These are phyloP conservation scores for Cytauxzoon felis DNA, from an alignment of 169 alveolate genomes.

Conservation along the genomic window DNA sequence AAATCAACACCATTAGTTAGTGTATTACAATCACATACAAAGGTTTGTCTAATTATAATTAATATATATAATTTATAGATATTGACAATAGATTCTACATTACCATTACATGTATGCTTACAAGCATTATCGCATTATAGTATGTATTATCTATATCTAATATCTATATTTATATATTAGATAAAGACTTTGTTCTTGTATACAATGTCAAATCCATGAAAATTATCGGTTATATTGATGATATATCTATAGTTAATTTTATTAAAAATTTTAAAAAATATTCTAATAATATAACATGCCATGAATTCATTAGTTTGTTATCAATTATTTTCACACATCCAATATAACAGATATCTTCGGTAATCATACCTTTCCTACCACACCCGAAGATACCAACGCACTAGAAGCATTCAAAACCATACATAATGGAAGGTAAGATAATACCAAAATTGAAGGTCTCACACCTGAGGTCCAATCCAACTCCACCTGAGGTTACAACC, in stretches of 20 bases:
- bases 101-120: conserved; percentile 31
- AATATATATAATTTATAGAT: background rate
- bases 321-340: background rate
- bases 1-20: conserved; percentile 23
- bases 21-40: conserved; percentile 36
- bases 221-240: conserved; percentile 45
- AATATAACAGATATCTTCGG: too few species aligned
- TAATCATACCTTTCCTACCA: too few species aligned
- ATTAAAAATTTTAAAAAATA: background rate
- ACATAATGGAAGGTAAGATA: too few species aligned
- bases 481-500: too few species aligned
- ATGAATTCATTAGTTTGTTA: conserved; percentile 7
- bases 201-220: conserved; percentile 16
- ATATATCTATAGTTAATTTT: conserved; percentile 8
- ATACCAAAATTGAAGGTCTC: too few species aligned
- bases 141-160: background rate
- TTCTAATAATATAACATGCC: background rate
- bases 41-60: conserved; percentile 7
- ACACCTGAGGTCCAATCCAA: too few species aligned
- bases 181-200: conserved; percentile 33
- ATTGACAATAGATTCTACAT: conserved; percentile 17
- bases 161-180: conserved; percentile 14
- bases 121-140: conserved; percentile 39
- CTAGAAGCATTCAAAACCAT: too few species aligned
- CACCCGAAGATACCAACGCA: too few species aligned